phyloP scores from a whole-genome alignment of 139 green algal genomes.

The Spirogloea muscicola region DNA sequence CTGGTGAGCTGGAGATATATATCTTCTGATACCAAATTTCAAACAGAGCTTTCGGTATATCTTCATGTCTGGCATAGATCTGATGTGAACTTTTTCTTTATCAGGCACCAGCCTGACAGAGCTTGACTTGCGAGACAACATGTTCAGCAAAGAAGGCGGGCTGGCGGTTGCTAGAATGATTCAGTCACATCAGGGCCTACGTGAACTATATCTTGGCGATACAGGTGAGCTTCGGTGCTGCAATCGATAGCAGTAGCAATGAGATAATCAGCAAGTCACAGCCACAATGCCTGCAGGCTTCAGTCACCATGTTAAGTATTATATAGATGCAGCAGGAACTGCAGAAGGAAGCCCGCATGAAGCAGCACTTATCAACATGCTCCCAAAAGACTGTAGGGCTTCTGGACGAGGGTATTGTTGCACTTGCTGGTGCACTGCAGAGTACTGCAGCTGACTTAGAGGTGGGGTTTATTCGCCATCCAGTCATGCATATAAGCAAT shows the following conservation, averaged over 20 bases:
- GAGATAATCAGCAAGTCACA: no score
- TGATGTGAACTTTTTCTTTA: no score
- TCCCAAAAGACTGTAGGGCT: slow-evolving; percentile 10
- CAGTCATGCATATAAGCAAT: no score
- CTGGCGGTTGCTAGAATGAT: slow-evolving; percentile 2
- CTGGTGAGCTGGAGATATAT: not conserved
- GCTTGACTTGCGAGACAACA: slow-evolving; percentile 42
- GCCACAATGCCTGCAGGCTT: no score
- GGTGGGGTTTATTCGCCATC: no score
- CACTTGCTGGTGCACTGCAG: not conserved
- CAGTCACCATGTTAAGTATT: no score
- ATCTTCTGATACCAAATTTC: slow-evolving; percentile 4
- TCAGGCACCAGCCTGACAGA: slow-evolving; percentile 19
- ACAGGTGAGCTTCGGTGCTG: slow-evolving; percentile 7
- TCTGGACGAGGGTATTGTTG: not conserved
- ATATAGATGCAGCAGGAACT: no score
- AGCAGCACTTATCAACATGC: no score
- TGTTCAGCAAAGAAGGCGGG: slow-evolving; percentile 24
- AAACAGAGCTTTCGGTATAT: not conserved
- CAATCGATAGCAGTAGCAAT: no score
- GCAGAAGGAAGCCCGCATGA: no score
- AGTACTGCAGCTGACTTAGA: not conserved
- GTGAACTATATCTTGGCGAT: slow-evolving; percentile 27
- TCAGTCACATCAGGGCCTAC: slow-evolving; percentile 2
- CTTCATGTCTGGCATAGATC: no score